These are phyloP conservation scores for Aulographum hederae DNA, from an alignment of 2,329 filamentous ascomycete genomes.

Conservation along the genomic window DNA sequence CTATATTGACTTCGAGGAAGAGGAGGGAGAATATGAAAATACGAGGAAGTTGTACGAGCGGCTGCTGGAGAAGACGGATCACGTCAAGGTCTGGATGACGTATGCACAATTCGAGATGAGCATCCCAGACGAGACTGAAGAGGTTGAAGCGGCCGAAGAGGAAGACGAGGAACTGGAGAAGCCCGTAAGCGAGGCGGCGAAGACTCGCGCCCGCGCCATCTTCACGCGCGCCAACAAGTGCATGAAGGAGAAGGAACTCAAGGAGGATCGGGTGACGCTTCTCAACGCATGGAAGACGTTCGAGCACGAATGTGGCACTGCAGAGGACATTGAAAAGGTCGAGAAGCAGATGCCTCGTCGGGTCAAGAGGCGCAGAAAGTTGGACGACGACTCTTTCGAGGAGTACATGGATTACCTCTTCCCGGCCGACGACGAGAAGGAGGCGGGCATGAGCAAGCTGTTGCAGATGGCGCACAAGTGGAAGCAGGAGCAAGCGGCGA, in stretches of 20 bases:
- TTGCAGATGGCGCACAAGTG: slow-evolving; percentile 74
- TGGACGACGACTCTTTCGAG: slow-evolving; percentile 87
- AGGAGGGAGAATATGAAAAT: slow-evolving; percentile 76
- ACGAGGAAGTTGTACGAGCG: slow-evolving; percentile 76
- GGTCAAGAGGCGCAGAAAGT: slow-evolving; percentile 78
- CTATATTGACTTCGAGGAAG: slow-evolving; percentile 97
- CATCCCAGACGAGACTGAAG: slow-evolving; percentile 62
- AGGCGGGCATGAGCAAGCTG: slow-evolving; percentile 66
- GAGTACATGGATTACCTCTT: slow-evolving; percentile 97
- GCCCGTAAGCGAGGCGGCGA: slow-evolving; percentile 64
- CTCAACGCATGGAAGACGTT: slow-evolving; percentile 88
- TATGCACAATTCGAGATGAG: slow-evolving; percentile 98
- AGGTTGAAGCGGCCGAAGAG: slow-evolving; percentile 40
- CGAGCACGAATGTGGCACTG: slow-evolving; percentile 65
- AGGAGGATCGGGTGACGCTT: slow-evolving; percentile 80
- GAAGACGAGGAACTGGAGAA: slow-evolving; percentile 38
- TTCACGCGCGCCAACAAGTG: slow-evolving; percentile 73
- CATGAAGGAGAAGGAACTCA: slow-evolving; percentile 79
- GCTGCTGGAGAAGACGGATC: slow-evolving; percentile 82
- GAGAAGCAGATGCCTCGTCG: slow-evolving; percentile 86
- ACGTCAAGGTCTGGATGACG: slow-evolving; percentile 98
- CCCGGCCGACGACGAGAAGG: slow-evolving; percentile 81
- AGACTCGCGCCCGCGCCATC: slow-evolving; percentile 59
- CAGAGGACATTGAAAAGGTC: slow-evolving; percentile 61
- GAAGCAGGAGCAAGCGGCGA: slow-evolving; percentile 52